These are phyloP conservation scores for Protomyces pachydermus DNA, from an alignment of 1,139 yeast genomes.

Conservation along the genomic window DNA sequence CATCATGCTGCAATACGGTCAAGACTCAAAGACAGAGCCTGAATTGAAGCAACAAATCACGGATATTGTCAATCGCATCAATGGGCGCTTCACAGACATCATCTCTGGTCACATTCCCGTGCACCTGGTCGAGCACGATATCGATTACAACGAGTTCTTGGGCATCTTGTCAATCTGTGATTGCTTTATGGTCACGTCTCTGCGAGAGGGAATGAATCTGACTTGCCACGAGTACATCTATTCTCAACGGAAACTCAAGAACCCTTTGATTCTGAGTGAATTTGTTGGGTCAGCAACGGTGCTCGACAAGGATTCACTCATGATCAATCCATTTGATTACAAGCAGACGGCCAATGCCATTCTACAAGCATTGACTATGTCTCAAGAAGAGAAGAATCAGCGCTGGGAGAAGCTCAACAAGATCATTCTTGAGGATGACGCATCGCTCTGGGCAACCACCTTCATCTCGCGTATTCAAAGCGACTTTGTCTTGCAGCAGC, in stretches of 20 bases:
- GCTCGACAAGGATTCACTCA: constrained; percentile 63
- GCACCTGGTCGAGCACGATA: constrained; percentile 77
- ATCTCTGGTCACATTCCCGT: constrained; percentile 74
- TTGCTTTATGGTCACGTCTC: constrained; percentile 76
- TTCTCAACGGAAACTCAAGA: constrained; percentile 56
- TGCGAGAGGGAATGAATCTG: constrained; percentile 94
- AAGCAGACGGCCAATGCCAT: constrained; percentile 61
- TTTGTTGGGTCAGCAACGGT: constrained; percentile 91
- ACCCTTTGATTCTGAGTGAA: constrained; percentile 83
- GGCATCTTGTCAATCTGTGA: constrained; percentile 85
- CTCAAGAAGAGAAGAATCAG: constrained; percentile 49
- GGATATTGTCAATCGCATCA: constrained; percentile 77
- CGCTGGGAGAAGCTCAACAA: constrained; percentile 45
- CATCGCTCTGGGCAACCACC: constrained; percentile 56
- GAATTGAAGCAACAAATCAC: constrained; percentile 65
- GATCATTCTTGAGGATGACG: constrained; percentile 19
- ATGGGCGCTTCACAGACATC: constrained; percentile 65
- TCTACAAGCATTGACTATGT: constrained; percentile 59
- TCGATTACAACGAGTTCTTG: constrained; percentile 81
- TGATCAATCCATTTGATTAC: constrained; percentile 89
- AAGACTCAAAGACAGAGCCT: constrained; percentile 47
- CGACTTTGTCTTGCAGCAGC: constrained; percentile 59
- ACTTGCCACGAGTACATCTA: constrained; percentile 92
- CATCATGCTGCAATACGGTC: constrained; percentile 77
- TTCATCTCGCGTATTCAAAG: constrained; percentile 54